phyloP scores from a whole-genome alignment of 2,329 filamentous ascomycete species.

The Cercospora sp. region DNA sequence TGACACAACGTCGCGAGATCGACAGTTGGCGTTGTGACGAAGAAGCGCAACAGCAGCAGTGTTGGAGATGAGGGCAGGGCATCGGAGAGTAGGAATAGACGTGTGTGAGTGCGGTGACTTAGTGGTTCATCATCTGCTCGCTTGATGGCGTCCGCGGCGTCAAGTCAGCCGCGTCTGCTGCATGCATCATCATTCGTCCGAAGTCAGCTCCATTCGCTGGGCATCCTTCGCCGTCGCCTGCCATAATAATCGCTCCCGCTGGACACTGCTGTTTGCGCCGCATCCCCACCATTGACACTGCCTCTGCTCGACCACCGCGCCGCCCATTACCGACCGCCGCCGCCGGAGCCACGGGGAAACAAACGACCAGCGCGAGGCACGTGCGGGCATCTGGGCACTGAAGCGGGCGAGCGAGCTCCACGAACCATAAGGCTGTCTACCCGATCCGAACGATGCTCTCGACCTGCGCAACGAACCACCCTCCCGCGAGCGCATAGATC shows the following conservation, averaged over 20 bases:
- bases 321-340: not conserved
- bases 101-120: not conserved
- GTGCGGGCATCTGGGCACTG: not conserved
- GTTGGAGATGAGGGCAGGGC: not conserved
- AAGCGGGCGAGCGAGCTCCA: not conserved
- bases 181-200: conserved; percentile 1
- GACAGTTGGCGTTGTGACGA: not conserved
- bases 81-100: not conserved
- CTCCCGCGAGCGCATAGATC: not conserved
- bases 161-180: conserved; percentile 4
- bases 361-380: not conserved
- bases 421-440: not conserved
- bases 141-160: not conserved
- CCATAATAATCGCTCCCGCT: not conserved
- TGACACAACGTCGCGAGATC: not conserved
- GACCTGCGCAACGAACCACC: not conserved
- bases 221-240: not conserved
- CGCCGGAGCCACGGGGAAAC: not conserved
- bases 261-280: not conserved
- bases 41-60: not conserved
- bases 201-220: not conserved
- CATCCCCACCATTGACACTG: not conserved
- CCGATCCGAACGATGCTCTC: not conserved
- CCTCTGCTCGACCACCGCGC: not conserved
- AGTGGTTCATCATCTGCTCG: not conserved